Evolutionary conservation across 495 filamentous ascomycete species (phyloP).

Genomic region (Chaetomium tenue): DNA sequence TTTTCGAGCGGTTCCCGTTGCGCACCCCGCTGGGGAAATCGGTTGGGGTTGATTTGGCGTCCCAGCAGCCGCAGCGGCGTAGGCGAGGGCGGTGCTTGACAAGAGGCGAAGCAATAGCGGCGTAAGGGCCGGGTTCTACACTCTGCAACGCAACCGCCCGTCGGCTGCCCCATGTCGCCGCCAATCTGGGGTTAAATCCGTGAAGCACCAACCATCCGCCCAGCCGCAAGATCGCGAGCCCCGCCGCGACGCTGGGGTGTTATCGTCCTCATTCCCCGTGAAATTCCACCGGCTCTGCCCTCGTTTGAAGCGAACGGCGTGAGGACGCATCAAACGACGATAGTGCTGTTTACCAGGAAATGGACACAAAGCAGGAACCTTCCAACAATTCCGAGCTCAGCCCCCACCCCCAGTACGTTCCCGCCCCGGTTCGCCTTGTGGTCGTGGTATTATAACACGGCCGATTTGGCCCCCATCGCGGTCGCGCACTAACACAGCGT

Average conservation of each 20-base stretch:
- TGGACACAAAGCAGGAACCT: not conserved
- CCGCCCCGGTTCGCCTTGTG: not conserved
- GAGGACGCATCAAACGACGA: not conserved
- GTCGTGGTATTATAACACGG: too few relatives aligned
- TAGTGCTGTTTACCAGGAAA: not conserved
- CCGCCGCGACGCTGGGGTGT: not conserved
- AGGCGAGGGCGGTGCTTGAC: not conserved
- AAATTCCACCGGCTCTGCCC: not conserved
- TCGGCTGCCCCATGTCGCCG: not conserved
- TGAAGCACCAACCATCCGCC: not conserved
- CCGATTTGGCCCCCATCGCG: not conserved
- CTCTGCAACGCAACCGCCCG: too few relatives aligned
- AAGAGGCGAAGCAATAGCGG: too few relatives aligned
- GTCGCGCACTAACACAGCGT: not conserved
- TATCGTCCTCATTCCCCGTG: too few relatives aligned
- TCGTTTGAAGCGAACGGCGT: not conserved
- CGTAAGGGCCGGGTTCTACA: too few relatives aligned
- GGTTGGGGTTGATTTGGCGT: not conserved
- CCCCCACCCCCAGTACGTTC: not conserved
- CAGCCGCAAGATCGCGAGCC: not conserved
- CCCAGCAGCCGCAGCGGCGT: not conserved
- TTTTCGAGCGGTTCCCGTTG: not conserved
- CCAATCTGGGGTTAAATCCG: not conserved
- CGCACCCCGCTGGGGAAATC: too few relatives aligned
- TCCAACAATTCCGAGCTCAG: not conserved